Conservation (phyloP, 2,329 filamentous ascomycete species). For the Fusarium graminum region DNA sequence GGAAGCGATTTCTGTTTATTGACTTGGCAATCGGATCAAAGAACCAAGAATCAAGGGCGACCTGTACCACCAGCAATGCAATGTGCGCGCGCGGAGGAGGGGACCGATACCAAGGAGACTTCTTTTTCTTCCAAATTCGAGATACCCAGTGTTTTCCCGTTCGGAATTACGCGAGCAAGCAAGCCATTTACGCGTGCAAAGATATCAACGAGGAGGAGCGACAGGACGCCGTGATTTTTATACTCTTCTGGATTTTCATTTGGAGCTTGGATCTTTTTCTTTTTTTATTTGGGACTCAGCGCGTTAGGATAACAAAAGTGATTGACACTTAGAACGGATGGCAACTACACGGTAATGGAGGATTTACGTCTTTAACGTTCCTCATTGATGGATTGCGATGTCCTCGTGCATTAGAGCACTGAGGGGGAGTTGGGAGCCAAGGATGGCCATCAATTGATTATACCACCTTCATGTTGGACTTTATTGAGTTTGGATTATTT, state of each 20-base stretch:
- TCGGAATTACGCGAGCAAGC: conserved; percentile 47
- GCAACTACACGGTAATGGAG: conserved; percentile 50
- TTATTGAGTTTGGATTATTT: conserved; percentile 32
- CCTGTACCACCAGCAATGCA: conserved; percentile 53
- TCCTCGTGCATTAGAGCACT: conserved; percentile 33
- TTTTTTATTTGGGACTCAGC: conserved; percentile 31
- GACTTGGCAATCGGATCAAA: conserved; percentile 42
- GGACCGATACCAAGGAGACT: conserved; percentile 50
- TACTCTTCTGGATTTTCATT: conserved; percentile 23
- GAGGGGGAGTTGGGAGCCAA: conserved; percentile 41
- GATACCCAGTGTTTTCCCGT: conserved; percentile 55
- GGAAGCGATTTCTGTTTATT: conserved; percentile 47
- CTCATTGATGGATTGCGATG: conserved; percentile 39
- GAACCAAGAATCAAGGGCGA: conserved; percentile 48
- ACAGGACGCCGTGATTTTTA: conserved; percentile 32
- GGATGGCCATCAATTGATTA: conserved; percentile 26
- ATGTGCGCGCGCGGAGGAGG: conserved; percentile 47
- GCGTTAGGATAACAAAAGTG: conserved; percentile 49
- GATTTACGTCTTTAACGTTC: conserved; percentile 40
- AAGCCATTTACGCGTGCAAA: conserved; percentile 24
- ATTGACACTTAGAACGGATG: conserved; percentile 48
- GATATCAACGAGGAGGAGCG: conserved; percentile 30
- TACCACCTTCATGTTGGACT: conserved; percentile 40
- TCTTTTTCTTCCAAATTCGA: conserved; percentile 53
- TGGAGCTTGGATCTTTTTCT: conserved; percentile 37